Evolutionary conservation across 805 yeast genomes (phyloP), one percentile per base, ranked within the genome.

Genomic region (Candida ovalis): DNA sequence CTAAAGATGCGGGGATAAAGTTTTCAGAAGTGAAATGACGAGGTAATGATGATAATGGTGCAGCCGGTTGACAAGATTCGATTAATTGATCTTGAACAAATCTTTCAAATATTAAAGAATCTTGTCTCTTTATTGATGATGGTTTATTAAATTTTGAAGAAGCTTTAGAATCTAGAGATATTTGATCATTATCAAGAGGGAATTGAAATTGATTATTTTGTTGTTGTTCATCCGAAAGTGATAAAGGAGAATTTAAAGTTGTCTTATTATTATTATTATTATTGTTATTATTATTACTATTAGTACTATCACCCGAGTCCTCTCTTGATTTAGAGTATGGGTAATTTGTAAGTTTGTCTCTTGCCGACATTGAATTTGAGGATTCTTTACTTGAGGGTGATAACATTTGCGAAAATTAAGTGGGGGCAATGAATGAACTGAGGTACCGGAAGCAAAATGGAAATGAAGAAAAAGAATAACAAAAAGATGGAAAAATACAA

Each of bases 71-170:
- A 40, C 6, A 17, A 35, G 62, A 49, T 46, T 63, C 63, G 43
- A 66, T 54, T 39, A 69, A 55, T 8, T 80, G 80, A 52, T 82
- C 87, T 60, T 83, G 86, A 8, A 83, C 88, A 42, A 77, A 73
- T 47, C 88, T 72, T 56, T 83, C 90, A 60, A 80, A 86, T 58
- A 84, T 84, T 59, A 76, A 60, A 15, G 84, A 78, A 25, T 65
- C 67, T 24, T 62, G 57, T 22, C 58, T 53, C 40, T 55, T 43
- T 18, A 54, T 27, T 18, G 46, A 36, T 10, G 53, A 48, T 3
- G 40, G 33, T 30, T 15, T 41, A 15, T n/a, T 21, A 5, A 41
- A 28, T 12, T 36, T 42, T n/a, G 55, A 35, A 17, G 50, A 47
- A 24, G 45, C 28, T 23, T 33, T 37, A 8, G 59, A 55, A 30